phyloP scores from a whole-genome alignment of 495 filamentous ascomycete genomes.

The Annulohypoxylon nitens region DNA sequence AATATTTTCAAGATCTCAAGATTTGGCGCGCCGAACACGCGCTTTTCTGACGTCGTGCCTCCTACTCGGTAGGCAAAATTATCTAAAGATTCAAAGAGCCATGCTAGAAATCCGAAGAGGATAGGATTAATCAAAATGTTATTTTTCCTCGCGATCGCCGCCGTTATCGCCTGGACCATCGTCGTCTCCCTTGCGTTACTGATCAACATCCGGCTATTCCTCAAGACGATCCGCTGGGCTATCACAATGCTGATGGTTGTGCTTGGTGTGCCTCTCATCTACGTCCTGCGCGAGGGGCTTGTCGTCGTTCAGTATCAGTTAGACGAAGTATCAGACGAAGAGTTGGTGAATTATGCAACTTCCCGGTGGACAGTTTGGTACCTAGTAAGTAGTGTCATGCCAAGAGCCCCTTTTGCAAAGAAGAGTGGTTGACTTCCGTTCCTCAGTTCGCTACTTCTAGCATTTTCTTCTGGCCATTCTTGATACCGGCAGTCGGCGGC shows the following conservation, averaged over 20 bases:
- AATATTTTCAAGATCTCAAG: neutral
- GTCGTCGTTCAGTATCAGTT: slow-evolving; percentile 13
- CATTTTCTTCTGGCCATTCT: slow-evolving; percentile 10
- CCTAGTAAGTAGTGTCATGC: neutral
- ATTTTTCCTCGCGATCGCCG: slow-evolving; percentile 18
- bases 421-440: neutral
- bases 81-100: neutral
- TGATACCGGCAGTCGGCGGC: slow-evolving; percentile 3
- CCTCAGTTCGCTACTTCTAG: neutral
- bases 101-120: neutral
- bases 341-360: neutral
- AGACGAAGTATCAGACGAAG: neutral
- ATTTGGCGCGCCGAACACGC: neutral
- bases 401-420: neutral
- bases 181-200: slow-evolving; percentile 27
- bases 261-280: slow-evolving; percentile 22
- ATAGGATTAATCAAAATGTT: slow-evolving; percentile 12
- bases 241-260: slow-evolving; percentile 21
- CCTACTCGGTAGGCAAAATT: neutral
- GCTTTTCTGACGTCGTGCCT: neutral
- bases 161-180: slow-evolving; percentile 25
- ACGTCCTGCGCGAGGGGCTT: slow-evolving; percentile 33
- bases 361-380: slow-evolving; percentile 26
- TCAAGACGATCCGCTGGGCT: slow-evolving; percentile 31
- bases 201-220: slow-evolving; percentile 12